Evolutionary conservation across 2,329 filamentous ascomycete species (phyloP).

Genomic region (Fusarium nelsonii): DNA sequence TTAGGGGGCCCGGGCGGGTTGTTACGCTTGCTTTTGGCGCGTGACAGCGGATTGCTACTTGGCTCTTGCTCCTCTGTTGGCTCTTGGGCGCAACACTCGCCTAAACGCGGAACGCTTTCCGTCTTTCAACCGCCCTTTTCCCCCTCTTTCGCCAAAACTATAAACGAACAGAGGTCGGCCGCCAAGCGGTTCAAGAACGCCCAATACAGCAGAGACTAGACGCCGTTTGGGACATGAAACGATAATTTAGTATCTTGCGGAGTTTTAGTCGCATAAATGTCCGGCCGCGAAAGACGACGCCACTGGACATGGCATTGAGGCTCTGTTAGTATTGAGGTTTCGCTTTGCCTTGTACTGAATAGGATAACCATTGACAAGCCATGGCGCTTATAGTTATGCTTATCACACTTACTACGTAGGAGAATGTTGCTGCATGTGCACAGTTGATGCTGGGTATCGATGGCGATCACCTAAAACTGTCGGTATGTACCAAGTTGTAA

Average conservation of each 20-base stretch:
- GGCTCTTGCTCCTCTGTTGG: conserved; percentile 8
- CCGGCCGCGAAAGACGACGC: conserved; percentile 7
- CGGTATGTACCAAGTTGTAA: neutral
- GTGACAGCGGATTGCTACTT: conserved; percentile 38
- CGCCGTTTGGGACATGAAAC: conserved; percentile 36
- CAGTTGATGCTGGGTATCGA: neutral
- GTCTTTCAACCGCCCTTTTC: conserved; percentile 9
- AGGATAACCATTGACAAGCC: neutral
- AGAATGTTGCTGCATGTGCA: neutral
- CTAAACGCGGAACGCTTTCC: conserved; percentile 47
- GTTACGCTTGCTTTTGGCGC: conserved; percentile 43
- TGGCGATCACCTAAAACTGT: neutral
- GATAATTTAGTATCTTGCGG: conserved; percentile 5
- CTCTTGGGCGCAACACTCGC: conserved; percentile 39
- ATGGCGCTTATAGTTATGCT: neutral
- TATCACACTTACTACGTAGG: neutral
- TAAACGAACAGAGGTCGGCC: conserved; percentile 3
- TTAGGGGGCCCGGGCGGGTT: conserved; percentile 20
- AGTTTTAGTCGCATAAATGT: conserved; percentile 15
- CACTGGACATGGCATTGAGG: neutral
- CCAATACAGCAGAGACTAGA: conserved; percentile 6
- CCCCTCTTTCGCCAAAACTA: conserved; percentile 8
- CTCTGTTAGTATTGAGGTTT: conserved; percentile 1
- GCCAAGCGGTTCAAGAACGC: neutral
- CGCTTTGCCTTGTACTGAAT: neutral